Evolutionary conservation across 2,329 filamentous ascomycete species (phyloP), one percentile per base, ranked within the genome.

Genomic region (Colletotrichum gigasporum): DNA sequence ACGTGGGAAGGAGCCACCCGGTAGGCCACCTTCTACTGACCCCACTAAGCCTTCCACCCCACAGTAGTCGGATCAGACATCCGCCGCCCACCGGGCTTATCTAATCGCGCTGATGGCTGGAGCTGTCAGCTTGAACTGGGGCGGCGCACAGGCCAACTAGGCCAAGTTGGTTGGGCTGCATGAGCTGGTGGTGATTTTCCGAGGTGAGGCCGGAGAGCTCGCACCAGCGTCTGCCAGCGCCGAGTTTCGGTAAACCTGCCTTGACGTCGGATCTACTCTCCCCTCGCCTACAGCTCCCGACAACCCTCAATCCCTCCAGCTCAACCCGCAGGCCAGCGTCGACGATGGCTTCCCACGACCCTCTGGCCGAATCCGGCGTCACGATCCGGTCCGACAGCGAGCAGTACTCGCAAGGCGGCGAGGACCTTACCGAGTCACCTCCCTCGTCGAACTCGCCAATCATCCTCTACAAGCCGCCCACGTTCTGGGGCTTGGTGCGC

Each of bases 391-490:
- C 92, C 52, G 92, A 96, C 82, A 93, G 90, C 82, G 92, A 95
- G 79, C 90, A 90, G 76, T 95, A 96, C 79, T 90, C 90, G 55
- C 87, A 84, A 64, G 84, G 82, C 70, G 88, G 90, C 70, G 88
- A 90, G 67, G 87, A 90, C 57, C 79, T 86, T 62, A 86, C 85
- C 16, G 80, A 83, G 37, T 89, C 89, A 50, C 85, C 88, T 2
- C 83, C 86, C 1, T 87, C 88, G 1, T 87, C 88, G 3, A 83
- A 84, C 55, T 90, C 87, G 1, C 90, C 91, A 8, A 79, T 97
- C 71, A 90, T 97, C 48, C 86, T 98, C 47, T 99, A 98, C 85
- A 89, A 89, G 69, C 93, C 94, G 3, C 94, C 96, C 2, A 96
- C 94, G 0, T 72, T 96, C 44, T 97, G 93, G 92, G 89, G 92